A percentile compares a stretch with the other conserved stretches of the same genome.
Conservation (phyloP, 192 early-diverging fungal genomes). For the Coemansia sp. region DNA sequence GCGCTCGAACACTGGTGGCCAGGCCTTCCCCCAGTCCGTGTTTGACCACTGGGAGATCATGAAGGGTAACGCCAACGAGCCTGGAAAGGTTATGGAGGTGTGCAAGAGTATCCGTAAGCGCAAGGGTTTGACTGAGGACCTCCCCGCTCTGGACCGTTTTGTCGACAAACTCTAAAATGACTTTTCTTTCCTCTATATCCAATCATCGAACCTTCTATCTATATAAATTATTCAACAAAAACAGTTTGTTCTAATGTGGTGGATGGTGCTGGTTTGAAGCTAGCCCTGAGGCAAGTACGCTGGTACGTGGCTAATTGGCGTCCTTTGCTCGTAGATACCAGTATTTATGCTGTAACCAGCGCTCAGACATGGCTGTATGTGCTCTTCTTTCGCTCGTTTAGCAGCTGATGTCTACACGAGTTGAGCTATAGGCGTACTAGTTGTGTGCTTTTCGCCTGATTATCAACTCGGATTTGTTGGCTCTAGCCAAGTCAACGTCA, state of each 20-base stretch:
- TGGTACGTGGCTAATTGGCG: neutral
- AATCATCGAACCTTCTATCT: too few relatives aligned
- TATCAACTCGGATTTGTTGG: neutral
- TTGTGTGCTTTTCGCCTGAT: neutral
- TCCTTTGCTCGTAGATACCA: neutral
- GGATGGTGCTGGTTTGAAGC: neutral
- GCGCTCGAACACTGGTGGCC: constrained; percentile 93
- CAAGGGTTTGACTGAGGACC: constrained; percentile 83
- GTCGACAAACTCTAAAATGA: constrained; percentile 77
- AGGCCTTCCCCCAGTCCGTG: constrained; percentile 98
- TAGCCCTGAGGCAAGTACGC: neutral
- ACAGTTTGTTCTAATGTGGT: neutral
- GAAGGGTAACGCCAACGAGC: constrained; percentile 69
- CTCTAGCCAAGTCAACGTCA: neutral
- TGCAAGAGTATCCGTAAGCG: constrained; percentile 80
- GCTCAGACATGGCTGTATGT: neutral
- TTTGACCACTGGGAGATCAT: constrained; percentile 98
- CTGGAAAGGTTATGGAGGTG: constrained; percentile 85
- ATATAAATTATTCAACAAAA: too few relatives aligned
- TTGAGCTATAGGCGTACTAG: neutral
- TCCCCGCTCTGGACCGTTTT: constrained; percentile 80
- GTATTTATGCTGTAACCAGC: neutral
- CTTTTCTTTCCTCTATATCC: neutral
- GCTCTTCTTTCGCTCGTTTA: neutral
- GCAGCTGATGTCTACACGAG: neutral